These are phyloP conservation scores for Pseudogymnoascus sp. DNA, from an alignment of 2,329 filamentous ascomycete species.

Conservation along the genomic window DNA sequence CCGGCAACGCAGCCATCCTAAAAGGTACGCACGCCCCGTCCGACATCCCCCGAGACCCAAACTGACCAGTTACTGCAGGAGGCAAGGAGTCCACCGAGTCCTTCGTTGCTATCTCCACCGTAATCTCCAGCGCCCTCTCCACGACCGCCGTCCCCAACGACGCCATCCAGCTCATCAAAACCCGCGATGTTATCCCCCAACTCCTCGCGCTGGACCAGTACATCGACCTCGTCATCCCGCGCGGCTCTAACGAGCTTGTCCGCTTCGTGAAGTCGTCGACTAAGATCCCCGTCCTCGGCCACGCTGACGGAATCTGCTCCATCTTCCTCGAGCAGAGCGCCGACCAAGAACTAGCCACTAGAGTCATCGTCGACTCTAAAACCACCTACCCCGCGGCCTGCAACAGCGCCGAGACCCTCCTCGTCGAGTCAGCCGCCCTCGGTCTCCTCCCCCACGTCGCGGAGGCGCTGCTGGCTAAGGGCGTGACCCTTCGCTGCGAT, in stretches of 20 bases:
- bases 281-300: constrained; percentile 89
- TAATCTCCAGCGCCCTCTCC: constrained; percentile 71
- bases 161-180: constrained; percentile 89
- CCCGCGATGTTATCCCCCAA: constrained; percentile 79
- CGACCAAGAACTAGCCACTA: constrained; percentile 59
- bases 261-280: constrained; percentile 81
- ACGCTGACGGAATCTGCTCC: constrained; percentile 87
- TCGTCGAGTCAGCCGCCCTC: constrained; percentile 69
- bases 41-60: background rate
- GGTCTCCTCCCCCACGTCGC: constrained; percentile 61
- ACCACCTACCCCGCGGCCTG: constrained; percentile 91
- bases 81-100: constrained; percentile 93
- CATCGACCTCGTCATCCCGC: constrained; percentile 91
- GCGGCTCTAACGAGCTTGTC: constrained; percentile 37
- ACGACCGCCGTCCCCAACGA: constrained; percentile 69
- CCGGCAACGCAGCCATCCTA: constrained; percentile 90
- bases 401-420: constrained; percentile 85
- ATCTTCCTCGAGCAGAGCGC: constrained; percentile 78
- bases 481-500: constrained; percentile 80
- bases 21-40: constrained; percentile 51
- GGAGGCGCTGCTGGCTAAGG: constrained; percentile 62
- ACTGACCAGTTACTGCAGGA: constrained; percentile 37
- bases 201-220: constrained; percentile 77
- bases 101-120: constrained; percentile 82
- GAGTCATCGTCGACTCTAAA: constrained; percentile 83